Evolutionary conservation across 768 basidiomycete genomes (phyloP).

Genomic region (Russula dissimulans): DNA sequence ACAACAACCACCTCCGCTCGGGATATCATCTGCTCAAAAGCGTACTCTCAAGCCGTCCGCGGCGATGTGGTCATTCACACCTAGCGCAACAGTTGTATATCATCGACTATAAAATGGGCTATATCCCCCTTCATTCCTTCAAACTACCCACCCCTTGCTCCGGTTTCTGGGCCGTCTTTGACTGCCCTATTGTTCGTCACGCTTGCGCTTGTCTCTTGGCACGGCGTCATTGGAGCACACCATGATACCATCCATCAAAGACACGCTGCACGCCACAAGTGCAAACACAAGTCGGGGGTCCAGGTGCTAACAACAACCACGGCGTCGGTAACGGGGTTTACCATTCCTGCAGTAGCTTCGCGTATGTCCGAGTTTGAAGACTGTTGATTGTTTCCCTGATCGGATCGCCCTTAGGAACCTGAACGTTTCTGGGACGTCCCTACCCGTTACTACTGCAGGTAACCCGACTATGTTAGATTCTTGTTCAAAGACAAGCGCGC

Average conservation of each 20-base stretch:
- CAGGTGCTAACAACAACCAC: background rate
- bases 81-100: too few species aligned
- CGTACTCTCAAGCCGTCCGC: background rate
- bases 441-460: too few species aligned
- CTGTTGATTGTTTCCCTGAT: too few species aligned
- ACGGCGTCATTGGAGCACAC: conserved; percentile 9
- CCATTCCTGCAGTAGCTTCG: too few species aligned
- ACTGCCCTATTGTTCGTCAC: conserved; percentile 18
- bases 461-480: too few species aligned
- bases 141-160: conserved; percentile 2
- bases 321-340: too few species aligned
- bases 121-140: conserved; percentile 1
- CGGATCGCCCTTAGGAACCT: too few species aligned
- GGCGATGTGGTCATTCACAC: background rate
- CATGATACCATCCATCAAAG: background rate
- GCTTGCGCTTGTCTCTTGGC: conserved; percentile 13
- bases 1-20: too few species aligned
- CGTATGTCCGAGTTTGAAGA: too few species aligned
- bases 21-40: too few species aligned
- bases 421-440: too few species aligned
- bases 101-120: background rate
- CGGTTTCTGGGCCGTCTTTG: conserved; percentile 22
- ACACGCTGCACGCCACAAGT: conserved; percentile 10
- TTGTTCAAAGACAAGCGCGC: too few species aligned
- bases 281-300: conserved; percentile 23